phyloP scores from a whole-genome alignment of 1,284 basidiomycete species.

The Clitocybe nebularis region DNA sequence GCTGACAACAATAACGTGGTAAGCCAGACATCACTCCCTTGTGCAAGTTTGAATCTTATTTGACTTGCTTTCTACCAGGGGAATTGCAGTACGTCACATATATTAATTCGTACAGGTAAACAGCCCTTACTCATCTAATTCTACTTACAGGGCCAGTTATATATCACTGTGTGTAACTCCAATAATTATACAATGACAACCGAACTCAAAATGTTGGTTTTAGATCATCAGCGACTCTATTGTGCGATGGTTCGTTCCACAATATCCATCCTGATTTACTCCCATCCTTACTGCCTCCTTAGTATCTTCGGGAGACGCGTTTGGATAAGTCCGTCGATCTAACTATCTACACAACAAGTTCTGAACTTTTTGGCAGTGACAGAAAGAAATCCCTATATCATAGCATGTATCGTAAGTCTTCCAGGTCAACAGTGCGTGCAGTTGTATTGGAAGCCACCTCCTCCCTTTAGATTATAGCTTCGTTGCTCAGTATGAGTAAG shows the following conservation, averaged over 20 bases:
- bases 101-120: too few species aligned
- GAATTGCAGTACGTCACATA: too few species aligned
- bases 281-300: background rate
- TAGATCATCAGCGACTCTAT: background rate
- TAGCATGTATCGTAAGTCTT: background rate
- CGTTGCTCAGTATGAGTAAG: background rate
- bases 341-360: too few species aligned
- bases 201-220: background rate
- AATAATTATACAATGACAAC: background rate
- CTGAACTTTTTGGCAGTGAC: background rate
- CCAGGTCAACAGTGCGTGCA: background rate
- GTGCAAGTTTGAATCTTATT: too few species aligned
- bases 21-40: too few species aligned
- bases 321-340: background rate
- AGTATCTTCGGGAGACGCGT: background rate
- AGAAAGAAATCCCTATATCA: background rate
- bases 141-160: background rate
- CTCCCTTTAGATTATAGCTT: background rate
- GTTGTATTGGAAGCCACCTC: background rate
- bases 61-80: too few species aligned
- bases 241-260: background rate
- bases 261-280: background rate
- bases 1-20: too few species aligned
- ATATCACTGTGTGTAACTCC: background rate
- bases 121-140: too few species aligned